Evolutionary conservation across 495 filamentous ascomycete species (phyloP), one percentile per base, ranked within the genome.

Genomic region (Aspergillus saccharolyticus): DNA sequence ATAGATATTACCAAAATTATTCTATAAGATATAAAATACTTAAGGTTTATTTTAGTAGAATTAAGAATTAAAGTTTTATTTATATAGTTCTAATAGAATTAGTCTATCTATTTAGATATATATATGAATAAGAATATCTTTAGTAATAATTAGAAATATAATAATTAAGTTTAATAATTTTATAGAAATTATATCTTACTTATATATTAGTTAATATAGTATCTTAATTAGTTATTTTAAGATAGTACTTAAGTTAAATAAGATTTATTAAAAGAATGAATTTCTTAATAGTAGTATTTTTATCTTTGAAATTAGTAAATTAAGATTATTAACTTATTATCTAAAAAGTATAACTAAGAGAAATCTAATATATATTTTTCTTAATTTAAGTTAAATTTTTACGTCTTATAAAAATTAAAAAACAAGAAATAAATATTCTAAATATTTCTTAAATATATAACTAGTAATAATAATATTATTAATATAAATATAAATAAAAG

Each of bases 401-500:
- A 39, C n/a, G n/a, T 39, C 7, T 39, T 12, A 9, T 39, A 9
- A 39, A 39, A 39, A 2, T 10, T 39, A 10, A 39, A 39, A 39
- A 6, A 39, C 4, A 10, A 10, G 2, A 39, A 9, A 39, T 39
- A 39, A 12, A n/a, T n/a, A n/a, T n/a, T n/a, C n/a, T n/a, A n/a
- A n/a, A n/a, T n/a, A n/a, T n/a, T n/a, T n/a, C n/a, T n/a, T n/a
- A n/a, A n/a, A n/a, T n/a, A n/a, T n/a, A n/a, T 30, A 33, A 14
- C 1, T 28, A 20, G 1, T 17, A n/a, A 6, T 33, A 52, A 52
- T 18, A n/a, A 52, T 15, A 52, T 52, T 52, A 52, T 52, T 52
- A 15, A 52, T 52, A 52, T 52, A 52, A 33, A 28, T 28, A 51
- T n/a, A n/a, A n/a, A n/a, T n/a, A n/a, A n/a, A n/a, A n/a, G n/a